These are phyloP conservation scores for Avena insularis DNA, from an alignment of 176 grass and related monocot species.

Conservation along the genomic window DNA sequence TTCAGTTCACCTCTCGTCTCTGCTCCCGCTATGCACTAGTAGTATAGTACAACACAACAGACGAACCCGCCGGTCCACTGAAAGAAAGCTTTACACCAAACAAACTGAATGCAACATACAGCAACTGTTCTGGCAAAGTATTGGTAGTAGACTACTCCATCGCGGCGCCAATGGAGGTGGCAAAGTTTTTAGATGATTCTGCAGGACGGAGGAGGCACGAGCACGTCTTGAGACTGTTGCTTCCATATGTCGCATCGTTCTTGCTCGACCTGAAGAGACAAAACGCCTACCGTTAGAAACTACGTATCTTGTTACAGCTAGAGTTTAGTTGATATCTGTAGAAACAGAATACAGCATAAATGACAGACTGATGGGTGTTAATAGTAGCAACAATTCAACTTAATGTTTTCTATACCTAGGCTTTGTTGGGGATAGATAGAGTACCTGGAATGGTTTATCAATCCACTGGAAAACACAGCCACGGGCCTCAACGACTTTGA, in stretches of 20 bases:
- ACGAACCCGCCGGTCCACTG: not conserved
- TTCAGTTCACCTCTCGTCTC: not conserved
- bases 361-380: not conserved
- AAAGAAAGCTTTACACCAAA: not conserved
- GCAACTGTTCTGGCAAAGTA: not conserved
- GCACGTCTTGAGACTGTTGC: slow-evolving; percentile 73
- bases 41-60: slow-evolving; percentile 9
- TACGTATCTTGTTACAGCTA: not conserved
- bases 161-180: not conserved
- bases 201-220: not conserved
- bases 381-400: not conserved
- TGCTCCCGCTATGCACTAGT: not conserved
- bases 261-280: slow-evolving; percentile 56
- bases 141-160: not conserved
- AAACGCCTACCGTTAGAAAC: not conserved
- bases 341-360: not conserved
- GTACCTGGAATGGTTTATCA: slow-evolving; percentile 84
- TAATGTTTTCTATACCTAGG: not conserved
- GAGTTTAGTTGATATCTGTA: not conserved
- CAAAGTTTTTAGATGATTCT: not conserved
- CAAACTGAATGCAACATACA: not conserved
- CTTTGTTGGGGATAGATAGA: not conserved
- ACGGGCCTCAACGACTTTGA: slow-evolving; percentile 59
- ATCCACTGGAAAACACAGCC: slow-evolving; percentile 82
- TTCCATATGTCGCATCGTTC: slow-evolving; percentile 86